Evolutionary conservation across 2,329 filamentous ascomycete genomes (phyloP).

Genomic region (Neonectria magnoliae): DNA sequence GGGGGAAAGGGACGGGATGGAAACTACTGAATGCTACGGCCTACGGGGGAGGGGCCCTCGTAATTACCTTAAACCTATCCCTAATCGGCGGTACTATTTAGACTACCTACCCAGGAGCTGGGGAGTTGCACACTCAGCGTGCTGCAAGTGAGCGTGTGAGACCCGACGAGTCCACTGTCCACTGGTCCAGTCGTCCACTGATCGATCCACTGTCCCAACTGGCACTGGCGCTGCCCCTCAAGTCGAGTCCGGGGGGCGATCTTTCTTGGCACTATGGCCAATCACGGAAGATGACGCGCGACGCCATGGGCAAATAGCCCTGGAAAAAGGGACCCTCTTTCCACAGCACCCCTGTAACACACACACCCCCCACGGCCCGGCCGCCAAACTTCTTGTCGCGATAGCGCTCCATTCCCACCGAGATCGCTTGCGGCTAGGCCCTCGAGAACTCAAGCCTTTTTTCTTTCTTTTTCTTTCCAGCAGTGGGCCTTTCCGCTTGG

Average conservation of each 20-base stretch:
- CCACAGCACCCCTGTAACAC: not conserved
- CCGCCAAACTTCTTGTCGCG: slow-evolving; percentile 44
- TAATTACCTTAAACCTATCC: slow-evolving; percentile 17
- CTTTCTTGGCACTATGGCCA: slow-evolving; percentile 36
- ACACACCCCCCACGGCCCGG: slow-evolving; percentile 32
- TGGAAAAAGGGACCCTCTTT: not conserved
- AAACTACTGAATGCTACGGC: not conserved
- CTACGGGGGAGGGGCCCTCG: not conserved
- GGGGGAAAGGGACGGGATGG: no score
- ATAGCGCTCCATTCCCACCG: slow-evolving; percentile 43
- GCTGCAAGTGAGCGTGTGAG: not conserved
- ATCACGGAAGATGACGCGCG: slow-evolving; percentile 30
- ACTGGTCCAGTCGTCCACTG: not conserved
- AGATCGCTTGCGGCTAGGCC: slow-evolving; percentile 40
- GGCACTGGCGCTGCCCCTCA: no score
- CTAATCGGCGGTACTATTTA: slow-evolving; percentile 9
- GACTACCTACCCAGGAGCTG: slow-evolving; percentile 11
- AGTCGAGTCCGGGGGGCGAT: slow-evolving; percentile 38
- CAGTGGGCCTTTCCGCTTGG: not conserved
- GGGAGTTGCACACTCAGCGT: not conserved
- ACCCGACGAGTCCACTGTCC: slow-evolving; percentile 23
- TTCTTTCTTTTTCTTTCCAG: slow-evolving; percentile 15
- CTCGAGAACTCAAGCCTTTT: slow-evolving; percentile 40
- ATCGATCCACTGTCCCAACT: no score
- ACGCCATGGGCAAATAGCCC: slow-evolving; percentile 32